Base-by-base conservation (phyloP, 73 alveolate species). In the Paramecium bursaria region DNA sequence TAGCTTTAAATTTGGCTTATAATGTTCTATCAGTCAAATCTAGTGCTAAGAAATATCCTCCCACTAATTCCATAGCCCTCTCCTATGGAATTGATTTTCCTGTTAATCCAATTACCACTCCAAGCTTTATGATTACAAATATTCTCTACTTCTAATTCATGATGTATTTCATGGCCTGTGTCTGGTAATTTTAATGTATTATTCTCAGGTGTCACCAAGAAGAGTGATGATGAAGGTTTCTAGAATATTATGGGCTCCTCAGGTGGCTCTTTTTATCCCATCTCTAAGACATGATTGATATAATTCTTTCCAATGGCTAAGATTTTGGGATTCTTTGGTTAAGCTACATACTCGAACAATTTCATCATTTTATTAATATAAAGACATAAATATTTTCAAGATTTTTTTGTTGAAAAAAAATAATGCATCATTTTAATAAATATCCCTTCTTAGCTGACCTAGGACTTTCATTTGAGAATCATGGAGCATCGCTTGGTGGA, bases 251-350 rank as follows among this genome's bases (percentile, higher is more conserved):
- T 85, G 0, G 96, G 96, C 17, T 75, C 75, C 35, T 90, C 87
- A n/a, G 95, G 95, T 11, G 92, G 92, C 4, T 82, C 92, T 1
- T 53, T 74, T 23, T 73, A 89, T 31, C 92, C 90, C 94, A 91
- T 87, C 50, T 93, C 96, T 27, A 74, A 53, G 17, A 93, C 95
- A 48, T 91, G 96, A 55, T 79, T 82, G 15, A 86, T 74, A 73
- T 93, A 93, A 82, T 93, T 93, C 44, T 88, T 89, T 30, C 96
- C 98, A n/a, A 93, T 76, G 9, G 93, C 92, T 39, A 93, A 74
- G 13, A 91, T 85, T 47, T 93, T 93, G 26, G 73, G 74, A 48
- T 31, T 76, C 4, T 50, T 51, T 4, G 90, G 67, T 15, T 35
- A 61, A 30, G 73, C 55, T 29, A 90, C 86, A 3, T 57, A 27